Evolutionary conservation across 192 early-diverging fungal genomes (phyloP), one percentile per base, ranked within the genome.

Genomic region (Coemansia reversa): DNA sequence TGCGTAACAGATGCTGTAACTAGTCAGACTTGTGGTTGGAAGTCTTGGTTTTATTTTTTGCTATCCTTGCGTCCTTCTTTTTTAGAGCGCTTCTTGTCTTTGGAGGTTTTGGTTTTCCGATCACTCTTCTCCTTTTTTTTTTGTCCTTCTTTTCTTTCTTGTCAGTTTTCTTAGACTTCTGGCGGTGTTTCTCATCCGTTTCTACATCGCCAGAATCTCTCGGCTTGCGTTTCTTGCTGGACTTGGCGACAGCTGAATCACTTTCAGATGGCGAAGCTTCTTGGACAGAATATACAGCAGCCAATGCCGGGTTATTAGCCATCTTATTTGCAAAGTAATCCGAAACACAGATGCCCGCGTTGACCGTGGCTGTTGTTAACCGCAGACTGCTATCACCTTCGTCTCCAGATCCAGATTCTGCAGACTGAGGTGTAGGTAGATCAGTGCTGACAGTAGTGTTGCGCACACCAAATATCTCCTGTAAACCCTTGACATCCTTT

Each of bases 311-410:
- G 42, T 81, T 76, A 0, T 66, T 63, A 0, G 62, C 56, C 54
- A 76, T 63, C 50, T 81, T 81, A 9, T 66, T 45, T 0, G 79
- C 79, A 69, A 81, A 81, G 48, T 81, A 81, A 16, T 81, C 79
- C 19, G 59, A 25, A n/a, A 72, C 62, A 22, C 66, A 73, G 14
- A 81, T 58, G 22, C 58, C 67, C 2, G 74, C 60, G 50, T 63
- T 55, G 6, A 69, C 51, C 9, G 56, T 75, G 9, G 61, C 57
- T 4, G 52, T 50, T 18, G 57, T 62, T 11, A 39, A 45, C 33
- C 39, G 58, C 29, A 32, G 29, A n/a, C 28, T 20, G 6, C 18
- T 58, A 30, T 18, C 32, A 16, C 42, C 28, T 27, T 29, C 6
- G 16, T 48, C 59, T 49, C 19, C 49, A 19, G 60, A 8, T 49